Evolutionary conservation across 2,329 filamentous ascomycete genomes (phyloP), one percentile per base, ranked within the genome.

Genomic region (Phoma sp.): DNA sequence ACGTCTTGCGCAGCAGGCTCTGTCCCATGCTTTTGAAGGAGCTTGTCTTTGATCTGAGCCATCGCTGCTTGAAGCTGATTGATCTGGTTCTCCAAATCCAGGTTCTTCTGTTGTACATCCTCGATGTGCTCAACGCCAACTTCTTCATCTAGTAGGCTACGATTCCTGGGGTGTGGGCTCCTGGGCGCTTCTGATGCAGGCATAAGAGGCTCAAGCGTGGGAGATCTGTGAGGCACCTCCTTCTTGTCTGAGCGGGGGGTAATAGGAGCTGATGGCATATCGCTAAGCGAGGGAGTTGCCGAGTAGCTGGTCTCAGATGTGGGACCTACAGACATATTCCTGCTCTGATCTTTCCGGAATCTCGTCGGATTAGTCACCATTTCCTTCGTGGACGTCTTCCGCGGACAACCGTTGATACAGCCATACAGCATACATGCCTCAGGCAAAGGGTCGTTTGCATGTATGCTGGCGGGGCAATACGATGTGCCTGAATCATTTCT

Each of bases 361-460:
- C 21, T 37, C 5, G 14, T 50, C 36, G 42, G 17, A 9, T 37
- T 15, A 11, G 20, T 20, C 2, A 9, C 14, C 18, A 11, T 36
- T 4, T 56, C 36, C 20, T 42, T 18, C 5, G 33, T 25, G 14
- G 20, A 21, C 4, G 37, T 17, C 18, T 20, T 37, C 10, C 43
- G 39, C 28, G 47, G 42, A 29, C 53, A 56, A 12, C 28, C 32
- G 6, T 23, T 5, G n/a, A 36, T 28, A 12, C 46, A 45, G 5
- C 47, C 53, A 15, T 39, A 3, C 6, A 20, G 14, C 14, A 25
- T 42, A 39, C 53, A 56, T 12, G 15, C 15, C 1, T 23, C 7
- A 7, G 28, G 36, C 4, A 51, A 26, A n/a, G 47, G 43, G 5
- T 46, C 42, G 15, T 10, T n/a, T 5, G 25, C 38, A 14, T 53